A percentile compares a stretch with the other conserved stretches of the same genome.
These are phyloP conservation scores for Fusarium sacchari DNA, from an alignment of 2,329 filamentous ascomycete genomes.

Conservation along the genomic window DNA sequence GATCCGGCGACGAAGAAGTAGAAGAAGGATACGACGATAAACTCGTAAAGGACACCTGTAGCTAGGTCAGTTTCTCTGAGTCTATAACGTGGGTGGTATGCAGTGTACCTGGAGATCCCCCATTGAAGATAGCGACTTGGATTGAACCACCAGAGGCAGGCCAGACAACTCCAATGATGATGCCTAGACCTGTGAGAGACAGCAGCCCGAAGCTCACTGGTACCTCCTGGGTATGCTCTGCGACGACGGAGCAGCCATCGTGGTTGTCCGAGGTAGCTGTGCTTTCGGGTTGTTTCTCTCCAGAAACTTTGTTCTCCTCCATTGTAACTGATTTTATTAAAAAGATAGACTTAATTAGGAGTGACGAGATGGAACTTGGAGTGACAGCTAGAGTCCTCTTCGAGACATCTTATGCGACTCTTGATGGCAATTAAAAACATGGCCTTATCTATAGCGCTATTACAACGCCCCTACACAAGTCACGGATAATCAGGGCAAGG, in stretches of 20 bases:
- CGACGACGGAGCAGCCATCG: background rate
- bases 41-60: background rate
- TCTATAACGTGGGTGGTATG: rapidly evolving
- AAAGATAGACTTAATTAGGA: rapidly evolving
- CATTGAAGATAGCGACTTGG: background rate
- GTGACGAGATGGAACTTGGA: no score
- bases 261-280: background rate
- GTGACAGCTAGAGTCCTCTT: no score
- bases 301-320: rapidly evolving
- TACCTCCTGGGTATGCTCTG: background rate
- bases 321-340: background rate
- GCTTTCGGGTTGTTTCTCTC: rapidly evolving
- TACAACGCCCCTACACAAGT: rapidly evolving
- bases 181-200: background rate
- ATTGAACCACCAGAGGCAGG: background rate
- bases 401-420: background rate
- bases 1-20: background rate
- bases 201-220: rapidly evolving
- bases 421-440: no score
- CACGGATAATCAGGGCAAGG: no score
- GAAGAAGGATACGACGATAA: background rate
- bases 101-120: background rate
- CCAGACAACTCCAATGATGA: background rate
- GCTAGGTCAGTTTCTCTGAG: rapidly evolving
- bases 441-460: background rate